These are phyloP conservation scores for Nakazawaea populi DNA, from an alignment of 805 yeast species.

Conservation along the genomic window DNA sequence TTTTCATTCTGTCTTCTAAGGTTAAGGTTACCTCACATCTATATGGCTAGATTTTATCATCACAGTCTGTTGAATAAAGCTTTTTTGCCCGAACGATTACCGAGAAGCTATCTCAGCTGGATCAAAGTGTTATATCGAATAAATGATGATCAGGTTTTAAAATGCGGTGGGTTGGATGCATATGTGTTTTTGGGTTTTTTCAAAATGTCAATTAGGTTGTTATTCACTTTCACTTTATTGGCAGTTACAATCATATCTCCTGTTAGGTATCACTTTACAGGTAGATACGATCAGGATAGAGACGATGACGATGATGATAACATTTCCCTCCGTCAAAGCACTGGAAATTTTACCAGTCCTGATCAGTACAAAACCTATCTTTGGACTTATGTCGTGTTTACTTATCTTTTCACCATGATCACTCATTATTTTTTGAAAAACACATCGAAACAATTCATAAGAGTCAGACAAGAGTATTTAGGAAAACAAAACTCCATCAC, in stretches of 20 bases:
- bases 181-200: conserved; percentile 54
- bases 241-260: conserved; percentile 49
- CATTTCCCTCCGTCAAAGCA: not conserved
- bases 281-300: conserved; percentile 34
- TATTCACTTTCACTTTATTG: conserved; percentile 36
- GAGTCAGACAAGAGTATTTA: conserved; percentile 71
- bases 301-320: conserved; percentile 7
- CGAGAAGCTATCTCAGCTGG: conserved; percentile 49
- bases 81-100: conserved; percentile 54
- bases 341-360: conserved; percentile 11
- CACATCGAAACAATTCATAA: conserved; percentile 69
- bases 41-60: conserved; percentile 69
- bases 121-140: conserved; percentile 39
- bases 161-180: conserved; percentile 54
- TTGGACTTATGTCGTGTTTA: conserved; percentile 85
- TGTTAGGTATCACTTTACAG: conserved; percentile 44
- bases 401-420: conserved; percentile 75
- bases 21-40: conserved; percentile 71
- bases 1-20: conserved; percentile 65
- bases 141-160: conserved; percentile 44
- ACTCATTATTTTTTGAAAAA: conserved; percentile 54
- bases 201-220: conserved; percentile 45
- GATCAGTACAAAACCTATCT: conserved; percentile 51
- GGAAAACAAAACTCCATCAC: conserved; percentile 87
- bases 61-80: conserved; percentile 31